Evolutionary conservation across 2,329 filamentous ascomycete species (phyloP).

Genomic region (Ophiostoma sp.): DNA sequence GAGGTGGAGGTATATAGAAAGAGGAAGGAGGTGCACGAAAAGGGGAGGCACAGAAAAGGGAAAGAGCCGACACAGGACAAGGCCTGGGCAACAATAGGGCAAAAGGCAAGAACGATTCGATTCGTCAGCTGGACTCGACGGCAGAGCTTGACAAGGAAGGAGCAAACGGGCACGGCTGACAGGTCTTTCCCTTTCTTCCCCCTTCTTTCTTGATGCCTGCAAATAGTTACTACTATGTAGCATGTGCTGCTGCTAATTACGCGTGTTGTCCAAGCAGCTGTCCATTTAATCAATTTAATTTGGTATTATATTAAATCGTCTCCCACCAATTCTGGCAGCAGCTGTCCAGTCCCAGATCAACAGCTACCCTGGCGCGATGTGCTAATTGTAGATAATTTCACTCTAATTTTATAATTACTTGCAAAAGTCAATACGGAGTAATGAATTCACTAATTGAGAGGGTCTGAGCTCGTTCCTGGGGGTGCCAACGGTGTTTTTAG

Average conservation of each 20-base stretch:
- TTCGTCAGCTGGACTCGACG: not conserved
- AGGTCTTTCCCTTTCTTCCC: not conserved
- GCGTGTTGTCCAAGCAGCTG: conserved; percentile 21
- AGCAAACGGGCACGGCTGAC: conserved; percentile 1
- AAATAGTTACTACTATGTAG: not conserved
- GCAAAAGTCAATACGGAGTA: not conserved
- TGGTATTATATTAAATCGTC: not conserved
- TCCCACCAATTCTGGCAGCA: not conserved
- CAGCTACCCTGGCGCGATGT: conserved; percentile 16
- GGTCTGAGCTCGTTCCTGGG: conserved; percentile 10
- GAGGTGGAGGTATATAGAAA: conserved; percentile 1
- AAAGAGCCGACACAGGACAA: not conserved
- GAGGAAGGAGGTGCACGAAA: conserved; percentile 1
- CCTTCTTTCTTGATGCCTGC: not conserved
- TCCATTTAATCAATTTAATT: not conserved
- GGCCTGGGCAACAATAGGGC: not conserved
- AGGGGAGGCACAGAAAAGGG: conserved; percentile 7
- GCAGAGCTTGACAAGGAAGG: conserved; percentile 9
- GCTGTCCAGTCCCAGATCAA: conserved; percentile 1
- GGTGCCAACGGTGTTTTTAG: conserved; percentile 9
- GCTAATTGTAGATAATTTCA: not conserved
- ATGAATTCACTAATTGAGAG: not conserved
- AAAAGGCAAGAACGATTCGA: not conserved
- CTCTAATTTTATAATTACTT: not conserved
- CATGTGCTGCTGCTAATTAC: too few species aligned